These are phyloP conservation scores for Arthromyces matolae DNA, from an alignment of 768 basidiomycete species.

Conservation along the genomic window DNA sequence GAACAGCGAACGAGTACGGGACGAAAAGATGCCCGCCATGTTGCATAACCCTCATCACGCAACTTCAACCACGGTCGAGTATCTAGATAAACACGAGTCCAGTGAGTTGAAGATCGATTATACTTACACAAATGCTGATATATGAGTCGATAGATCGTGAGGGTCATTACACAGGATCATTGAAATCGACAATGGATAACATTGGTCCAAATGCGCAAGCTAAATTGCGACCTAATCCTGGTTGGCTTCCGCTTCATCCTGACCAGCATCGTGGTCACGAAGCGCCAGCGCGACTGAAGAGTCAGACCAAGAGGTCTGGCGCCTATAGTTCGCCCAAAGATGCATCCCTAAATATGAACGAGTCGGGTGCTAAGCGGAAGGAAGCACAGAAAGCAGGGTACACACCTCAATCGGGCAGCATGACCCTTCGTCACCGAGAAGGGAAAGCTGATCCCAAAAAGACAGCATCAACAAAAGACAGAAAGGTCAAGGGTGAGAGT, in stretches of 20 bases:
- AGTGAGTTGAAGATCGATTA: too few relatives aligned
- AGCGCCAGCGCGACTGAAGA: constrained; percentile 6
- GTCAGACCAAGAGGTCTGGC: neutral
- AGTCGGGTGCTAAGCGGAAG: too few relatives aligned
- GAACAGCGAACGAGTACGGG: too few relatives aligned
- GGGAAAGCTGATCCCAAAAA: too few relatives aligned
- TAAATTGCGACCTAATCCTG: constrained; percentile 10
- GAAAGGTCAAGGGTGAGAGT: neutral
- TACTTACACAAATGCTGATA: too few relatives aligned
- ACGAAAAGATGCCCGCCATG: constrained; percentile 2
- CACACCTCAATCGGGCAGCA: too few relatives aligned
- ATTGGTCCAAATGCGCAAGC: constrained; percentile 2
- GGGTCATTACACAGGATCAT: neutral
- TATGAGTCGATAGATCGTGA: neutral
- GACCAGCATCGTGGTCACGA: constrained; percentile 14
- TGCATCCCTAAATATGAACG: too few relatives aligned
- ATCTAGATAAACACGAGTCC: neutral
- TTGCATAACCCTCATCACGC: neutral
- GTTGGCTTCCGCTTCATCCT: constrained; percentile 11
- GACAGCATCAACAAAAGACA: too few relatives aligned
- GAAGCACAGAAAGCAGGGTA: too few relatives aligned
- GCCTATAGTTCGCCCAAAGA: too few relatives aligned
- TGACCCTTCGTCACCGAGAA: too few relatives aligned
- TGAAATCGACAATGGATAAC: neutral
- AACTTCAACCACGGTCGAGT: constrained; percentile 9